Percentiles rank a stretch among this genome's conserved stretches.
phyloP scores from a whole-genome alignment of 768 basidiomycete species.

The Boletus vinaceobasis region DNA sequence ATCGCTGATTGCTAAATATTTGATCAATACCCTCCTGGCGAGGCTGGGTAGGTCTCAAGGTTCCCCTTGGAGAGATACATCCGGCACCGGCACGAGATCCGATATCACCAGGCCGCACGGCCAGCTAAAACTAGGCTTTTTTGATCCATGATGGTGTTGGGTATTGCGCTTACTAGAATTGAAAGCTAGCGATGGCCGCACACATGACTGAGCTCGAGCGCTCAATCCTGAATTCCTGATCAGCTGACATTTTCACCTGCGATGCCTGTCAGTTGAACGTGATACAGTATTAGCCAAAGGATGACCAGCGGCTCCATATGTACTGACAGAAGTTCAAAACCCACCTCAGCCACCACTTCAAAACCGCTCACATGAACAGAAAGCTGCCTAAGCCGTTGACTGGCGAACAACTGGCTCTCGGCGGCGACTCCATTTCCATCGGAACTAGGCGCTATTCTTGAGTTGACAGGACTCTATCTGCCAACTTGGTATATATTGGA shows the following conservation, averaged over 20 bases:
- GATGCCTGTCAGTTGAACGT: not conserved
- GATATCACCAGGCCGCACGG: not conserved
- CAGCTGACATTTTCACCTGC: not conserved
- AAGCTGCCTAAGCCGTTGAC: not conserved
- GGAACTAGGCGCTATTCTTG: not conserved
- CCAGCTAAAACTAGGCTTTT: not conserved
- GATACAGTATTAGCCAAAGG: not conserved
- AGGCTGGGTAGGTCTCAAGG: not conserved
- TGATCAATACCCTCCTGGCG: not conserved
- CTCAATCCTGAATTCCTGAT: not conserved
- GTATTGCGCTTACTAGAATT: not conserved
- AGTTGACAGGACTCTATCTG: not conserved
- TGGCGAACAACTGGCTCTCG: not conserved
- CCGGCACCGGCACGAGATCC: not conserved
- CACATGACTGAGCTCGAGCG: not conserved
- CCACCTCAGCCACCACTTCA: no score
- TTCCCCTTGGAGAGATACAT: not conserved
- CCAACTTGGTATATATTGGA: not conserved
- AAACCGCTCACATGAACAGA: not conserved
- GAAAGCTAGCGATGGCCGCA: not conserved
- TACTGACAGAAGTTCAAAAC: not conserved
- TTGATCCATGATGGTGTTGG: not conserved
- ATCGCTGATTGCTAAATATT: not conserved
- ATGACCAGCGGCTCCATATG: not conserved
- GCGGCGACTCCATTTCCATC: not conserved